These are phyloP conservation scores for Phenoliferia sp. DNA, from an alignment of 1,284 basidiomycete genomes.

Conservation along the genomic window DNA sequence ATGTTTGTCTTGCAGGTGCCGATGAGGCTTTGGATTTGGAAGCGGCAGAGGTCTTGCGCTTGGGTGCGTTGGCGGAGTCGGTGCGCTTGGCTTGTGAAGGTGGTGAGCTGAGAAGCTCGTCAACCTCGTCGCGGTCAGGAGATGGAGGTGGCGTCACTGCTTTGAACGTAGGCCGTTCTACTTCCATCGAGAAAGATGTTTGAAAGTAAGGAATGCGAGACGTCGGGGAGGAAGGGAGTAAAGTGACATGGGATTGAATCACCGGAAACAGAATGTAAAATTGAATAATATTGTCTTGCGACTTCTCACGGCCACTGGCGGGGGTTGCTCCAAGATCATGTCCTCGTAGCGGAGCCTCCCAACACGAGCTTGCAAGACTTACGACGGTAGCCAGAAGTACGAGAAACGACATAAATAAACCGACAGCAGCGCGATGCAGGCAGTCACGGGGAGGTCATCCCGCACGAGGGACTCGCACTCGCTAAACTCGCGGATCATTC, in stretches of 20 bases:
- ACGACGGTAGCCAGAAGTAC: too few species aligned
- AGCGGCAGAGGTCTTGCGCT: neutral
- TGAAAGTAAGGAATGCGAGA: neutral
- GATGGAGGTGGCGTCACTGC: neutral
- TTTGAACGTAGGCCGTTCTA: neutral
- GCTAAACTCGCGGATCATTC: conserved; percentile 6
- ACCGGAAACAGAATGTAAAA: too few species aligned
- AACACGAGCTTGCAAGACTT: too few species aligned
- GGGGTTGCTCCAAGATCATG: too few species aligned
- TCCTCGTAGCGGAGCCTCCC: too few species aligned
- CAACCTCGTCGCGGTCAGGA: neutral
- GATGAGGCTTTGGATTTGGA: neutral
- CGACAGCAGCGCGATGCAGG: neutral
- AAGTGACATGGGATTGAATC: too few species aligned
- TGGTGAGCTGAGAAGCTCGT: neutral
- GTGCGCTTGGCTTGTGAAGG: neutral
- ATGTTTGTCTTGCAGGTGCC: too few species aligned
- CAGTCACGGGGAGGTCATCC: neutral
- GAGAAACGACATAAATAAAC: too few species aligned
- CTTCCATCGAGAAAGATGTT: neutral
- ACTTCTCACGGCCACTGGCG: too few species aligned
- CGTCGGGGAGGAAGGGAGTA: neutral
- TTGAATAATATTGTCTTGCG: too few species aligned
- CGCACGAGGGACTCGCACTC: neutral
- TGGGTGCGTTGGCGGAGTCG: neutral